Evolutionary conservation across 768 basidiomycete species (phyloP), one percentile per base, ranked within the genome.

Genomic region (Leccinum rimulosum): DNA sequence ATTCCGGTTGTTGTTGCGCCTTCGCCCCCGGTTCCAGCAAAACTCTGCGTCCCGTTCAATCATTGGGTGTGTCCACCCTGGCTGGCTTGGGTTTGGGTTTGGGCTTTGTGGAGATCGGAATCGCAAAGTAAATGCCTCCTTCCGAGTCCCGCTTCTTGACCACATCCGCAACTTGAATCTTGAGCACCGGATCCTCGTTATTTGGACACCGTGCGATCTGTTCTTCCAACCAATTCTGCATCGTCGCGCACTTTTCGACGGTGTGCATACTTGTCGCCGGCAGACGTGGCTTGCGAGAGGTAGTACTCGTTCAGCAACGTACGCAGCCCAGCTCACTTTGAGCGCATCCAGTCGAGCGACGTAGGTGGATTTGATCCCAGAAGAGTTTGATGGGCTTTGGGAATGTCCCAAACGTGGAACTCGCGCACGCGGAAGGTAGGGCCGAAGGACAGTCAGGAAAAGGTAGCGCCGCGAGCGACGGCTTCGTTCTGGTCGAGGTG

Each of bases 381-480:
- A 9, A 31, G 30, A 31, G 8, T 31, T 35, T 12, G 12, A 35
- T 35, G 33, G 33, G 33, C 5, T 35, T 12, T 12, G 33, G 33
- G 33, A 12, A 12, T 35, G 30, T 31, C 30, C 30, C 30, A 9
- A 31, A 31, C 8, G 30, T 85, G 80, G 82, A 99, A 99, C 62
- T 98, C 95, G 64, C 94, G 90, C 35, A 98, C 96, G 64, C 93
- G 91, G 91, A 98, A 99, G 55, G 95, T 88, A 66, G 96, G 96
- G 31, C 95, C 96, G 64, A 97, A 88, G 81, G 93, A 93, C 35
- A 97, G 22, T 95, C 96, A 98, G 36, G 94, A 87, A 74, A 99
- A 97, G 57, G 96, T 97, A 53, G 95, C 91, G 43, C 95, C 95
- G 49, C 95, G 92, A 11, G 93, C 94, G 66, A 95, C 82, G 59